Evolutionary conservation across 768 basidiomycete genomes (phyloP), one percentile per base, ranked within the genome.

Genomic region (Leccinum barrowsii): DNA sequence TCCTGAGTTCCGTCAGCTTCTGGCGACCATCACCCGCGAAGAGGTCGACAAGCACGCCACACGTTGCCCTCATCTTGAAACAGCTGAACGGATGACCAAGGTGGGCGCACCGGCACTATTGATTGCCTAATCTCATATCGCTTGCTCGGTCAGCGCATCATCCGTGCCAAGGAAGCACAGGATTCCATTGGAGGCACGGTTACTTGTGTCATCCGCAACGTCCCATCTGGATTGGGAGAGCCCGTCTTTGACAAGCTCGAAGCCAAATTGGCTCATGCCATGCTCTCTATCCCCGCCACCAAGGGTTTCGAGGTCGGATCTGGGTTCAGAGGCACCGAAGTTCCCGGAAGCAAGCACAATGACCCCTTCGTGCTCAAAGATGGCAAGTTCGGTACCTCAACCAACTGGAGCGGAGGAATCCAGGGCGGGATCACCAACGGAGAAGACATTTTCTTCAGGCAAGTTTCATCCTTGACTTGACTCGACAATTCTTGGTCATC

Each of bases 111-210:
- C 48, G 44, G 32, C 17, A 34, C n/a, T 34, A 6, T 22, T 7
- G 32, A 51, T 51, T 90, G 89, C 60, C 63, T 71, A 67, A 35
- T 54, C 55, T 63, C 28, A 57, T 52, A 35, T 58, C 42, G 64
- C 28, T 56, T 53, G 30, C 58, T 52, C 49, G 56, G 52, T 7
- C 65, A 97, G 94, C 88, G 94, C 63, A 98, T 99, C 72, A 80
- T 97, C 63, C 89, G 90, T 54, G 94, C 97, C 35, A 98, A 98
- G 74, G 87, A 92, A 19, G 81, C 85, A 2, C 77, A 84, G 55
- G 97, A 99, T 77, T 98, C 96, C 3, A 95, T 99, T 62, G 97
- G 97, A 52, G 97, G 97, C n/a, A 96, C 92, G 2, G 85, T 98
- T 55, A 98, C 94, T 57, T 98, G 97, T 71, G 92, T 98, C 40